Base-by-base conservation (phyloP, 1,139 yeast genomes). In the Lodderomyces parapsilosis region DNA sequence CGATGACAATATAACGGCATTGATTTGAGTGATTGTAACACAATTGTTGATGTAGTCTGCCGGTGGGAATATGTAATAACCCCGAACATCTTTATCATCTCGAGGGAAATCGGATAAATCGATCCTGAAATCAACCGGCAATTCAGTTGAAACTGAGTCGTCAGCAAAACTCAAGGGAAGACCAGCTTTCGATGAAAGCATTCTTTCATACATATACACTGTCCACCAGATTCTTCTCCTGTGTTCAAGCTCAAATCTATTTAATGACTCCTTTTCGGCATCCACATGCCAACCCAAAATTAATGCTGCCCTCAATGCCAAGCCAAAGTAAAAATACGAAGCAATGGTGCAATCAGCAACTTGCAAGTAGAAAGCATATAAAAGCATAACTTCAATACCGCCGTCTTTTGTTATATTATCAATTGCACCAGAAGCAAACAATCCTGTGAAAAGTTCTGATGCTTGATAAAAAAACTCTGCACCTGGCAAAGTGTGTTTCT, bases 211-310 rank as follows among this genome's bases (percentile, higher is more conserved):
- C 87, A 86, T 86, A 62, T 86, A 87, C 9, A 87, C 91, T 0
- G 96, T 86, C 96, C 96, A 88, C 93, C 95, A 88, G 17, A 88
- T 65, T 52, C 96, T 68, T 56, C 96, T 71, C 51, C 94, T 68
- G 59, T 88, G 96, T 53, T 88, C 96, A 42, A 85, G 62, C 55
- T 85, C 90, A 54, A 75, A 83, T 41, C 87, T 63, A 44, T 81
- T 74, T 42, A 85, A 58, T 24, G 72, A 68, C 46, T 81, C 87
- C 53, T 80, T 80, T 45, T 84, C 90, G 6, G 89, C 84, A 63
- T 86, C 93, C 1, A 85, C 93, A 60, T 88, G 96, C 81, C 88
- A 76, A 1, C 96, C 96, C 25, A 86, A 63, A 35, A 86, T 78
- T 44, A 87, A 66, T 2, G 93, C 82, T 0, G 91, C 81, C 45